Evolutionary conservation across 1,284 basidiomycete species (phyloP), one percentile per base, ranked within the genome.

Genomic region (Uromyces viciae-fabae): DNA sequence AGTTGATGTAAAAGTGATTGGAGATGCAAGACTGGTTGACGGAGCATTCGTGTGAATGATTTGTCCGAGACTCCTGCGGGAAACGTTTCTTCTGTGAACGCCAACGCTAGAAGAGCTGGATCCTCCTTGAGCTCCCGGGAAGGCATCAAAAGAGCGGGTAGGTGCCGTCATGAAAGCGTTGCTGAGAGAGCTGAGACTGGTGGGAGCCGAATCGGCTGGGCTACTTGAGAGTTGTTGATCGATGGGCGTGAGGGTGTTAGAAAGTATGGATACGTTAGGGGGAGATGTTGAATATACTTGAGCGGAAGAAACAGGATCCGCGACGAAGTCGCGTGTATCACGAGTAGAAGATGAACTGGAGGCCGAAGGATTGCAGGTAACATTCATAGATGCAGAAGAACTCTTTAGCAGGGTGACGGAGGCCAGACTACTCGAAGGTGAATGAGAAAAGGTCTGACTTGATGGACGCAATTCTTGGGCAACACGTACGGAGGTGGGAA

Each of bases 401-500:
- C 1, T 83, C 83, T 4, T 84, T 83, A 25, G 83, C n/a, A 25
- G 33, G 40, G 49, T 31, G 52, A 36, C 52, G 78, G 11, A 83
- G 75, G 38, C 25, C 31, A 49, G 19, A 31, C 42, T 25, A 49
- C 28, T 43, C 49, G 82, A 25, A 25, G 82, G 60, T 5, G 81
- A 73, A 49, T 76, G 62, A 9, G 68, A 62, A 43, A 60, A 54
- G 11, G 43, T 42, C 31, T 58, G 28, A 19, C 56, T 62, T 38
- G 84, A 82, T 40, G 83, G 69, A 62, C 82, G 83, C 28, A 89
- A 82, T 49, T 89, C 88, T 17, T 87, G 86, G 0, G 89, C 88
- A 52, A 88, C 82, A n/a, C 88, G 85, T 1, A 89, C 88, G 9
- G 87, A 87, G 0, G 88, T 88, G 0, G 88, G 88, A 1, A 89